A percentile compares a stretch with the other conserved stretches of the same genome.
phyloP scores from a whole-genome alignment of 306 rosid genomes.

The Rosa rugosa region DNA sequence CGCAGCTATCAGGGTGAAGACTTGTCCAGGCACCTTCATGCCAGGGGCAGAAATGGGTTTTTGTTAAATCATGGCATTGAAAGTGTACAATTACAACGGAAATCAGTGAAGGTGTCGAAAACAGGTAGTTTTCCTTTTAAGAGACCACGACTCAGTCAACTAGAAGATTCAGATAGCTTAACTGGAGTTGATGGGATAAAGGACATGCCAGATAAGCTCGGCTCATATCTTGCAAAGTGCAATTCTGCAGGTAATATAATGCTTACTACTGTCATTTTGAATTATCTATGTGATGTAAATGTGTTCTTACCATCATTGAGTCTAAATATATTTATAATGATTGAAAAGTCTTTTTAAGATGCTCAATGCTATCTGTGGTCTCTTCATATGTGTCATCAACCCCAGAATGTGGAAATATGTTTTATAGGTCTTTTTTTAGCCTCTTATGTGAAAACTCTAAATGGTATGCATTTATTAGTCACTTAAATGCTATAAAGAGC shows the following conservation, averaged over 20 bases:
- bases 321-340: neutral
- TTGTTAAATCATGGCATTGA: slow-evolving; percentile 43
- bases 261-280: neutral
- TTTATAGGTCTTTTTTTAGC: too few relatives aligned
- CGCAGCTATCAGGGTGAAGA: slow-evolving; percentile 40
- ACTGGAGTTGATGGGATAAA: slow-evolving; percentile 52
- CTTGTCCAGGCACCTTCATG: slow-evolving; percentile 33
- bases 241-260: slow-evolving; percentile 56
- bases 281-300: neutral
- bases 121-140: slow-evolving; percentile 48
- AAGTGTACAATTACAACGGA: slow-evolving; percentile 47
- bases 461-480: neutral
- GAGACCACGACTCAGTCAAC: slow-evolving; percentile 55
- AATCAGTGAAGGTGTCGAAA: slow-evolving; percentile 54
- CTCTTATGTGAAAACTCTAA: neutral
- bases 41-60: slow-evolving; percentile 40
- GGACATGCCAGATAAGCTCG: slow-evolving; percentile 52
- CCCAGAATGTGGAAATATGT: too few relatives aligned
- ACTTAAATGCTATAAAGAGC: neutral
- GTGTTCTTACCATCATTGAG: neutral
- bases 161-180: slow-evolving; percentile 41
- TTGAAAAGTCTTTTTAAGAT: neutral
- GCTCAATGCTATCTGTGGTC: neutral
- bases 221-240: slow-evolving; percentile 46
- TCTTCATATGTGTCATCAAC: neutral